phyloP scores from a whole-genome alignment of 2,329 filamentous ascomycete genomes.

The Stagonosporopsis tanaceti region DNA sequence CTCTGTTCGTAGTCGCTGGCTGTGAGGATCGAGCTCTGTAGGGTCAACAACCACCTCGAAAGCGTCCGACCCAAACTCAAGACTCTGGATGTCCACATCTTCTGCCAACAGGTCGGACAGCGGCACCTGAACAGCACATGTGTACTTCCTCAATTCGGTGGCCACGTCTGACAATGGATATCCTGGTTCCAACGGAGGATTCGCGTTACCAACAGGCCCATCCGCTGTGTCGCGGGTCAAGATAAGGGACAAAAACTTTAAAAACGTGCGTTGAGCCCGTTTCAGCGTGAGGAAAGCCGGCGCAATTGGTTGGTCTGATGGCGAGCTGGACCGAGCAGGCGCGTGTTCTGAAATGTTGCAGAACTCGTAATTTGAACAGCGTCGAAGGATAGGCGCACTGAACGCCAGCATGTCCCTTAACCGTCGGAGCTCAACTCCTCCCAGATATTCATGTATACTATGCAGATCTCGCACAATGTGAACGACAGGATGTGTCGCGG shows the following conservation, averaged over 20 bases:
- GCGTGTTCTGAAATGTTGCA: slow-evolving; percentile 72
- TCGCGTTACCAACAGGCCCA: slow-evolving; percentile 24
- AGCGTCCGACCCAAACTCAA: slow-evolving; percentile 72
- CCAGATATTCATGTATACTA: slow-evolving; percentile 70
- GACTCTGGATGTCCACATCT: slow-evolving; percentile 67
- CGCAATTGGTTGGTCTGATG: slow-evolving; percentile 43
- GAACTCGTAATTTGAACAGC: slow-evolving; percentile 77
- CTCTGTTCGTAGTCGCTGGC: slow-evolving; percentile 23
- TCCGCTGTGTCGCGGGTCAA: slow-evolving; percentile 58
- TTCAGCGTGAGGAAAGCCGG: slow-evolving; percentile 73
- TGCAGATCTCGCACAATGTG: slow-evolving; percentile 72
- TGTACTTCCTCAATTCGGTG: slow-evolving; percentile 68
- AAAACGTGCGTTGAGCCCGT: slow-evolving; percentile 71
- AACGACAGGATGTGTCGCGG: slow-evolving; percentile 72
- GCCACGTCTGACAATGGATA: slow-evolving; percentile 71
- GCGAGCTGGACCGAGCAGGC: slow-evolving; percentile 22
- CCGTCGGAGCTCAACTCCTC: slow-evolving; percentile 61
- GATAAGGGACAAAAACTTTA: slow-evolving; percentile 71
- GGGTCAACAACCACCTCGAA: slow-evolving; percentile 67
- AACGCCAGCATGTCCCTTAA: slow-evolving; percentile 66
- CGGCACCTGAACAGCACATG: slow-evolving; percentile 71
- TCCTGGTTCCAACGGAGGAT: slow-evolving; percentile 68
- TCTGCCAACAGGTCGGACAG: slow-evolving; percentile 64
- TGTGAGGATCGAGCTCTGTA: slow-evolving; percentile 23
- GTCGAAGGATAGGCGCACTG: slow-evolving; percentile 66